A percentile compares a stretch with the other conserved stretches of the same genome.
These are phyloP conservation scores for Apiotrichum gracile DNA, from an alignment of 1,284 basidiomycete genomes.

Conservation along the genomic window DNA sequence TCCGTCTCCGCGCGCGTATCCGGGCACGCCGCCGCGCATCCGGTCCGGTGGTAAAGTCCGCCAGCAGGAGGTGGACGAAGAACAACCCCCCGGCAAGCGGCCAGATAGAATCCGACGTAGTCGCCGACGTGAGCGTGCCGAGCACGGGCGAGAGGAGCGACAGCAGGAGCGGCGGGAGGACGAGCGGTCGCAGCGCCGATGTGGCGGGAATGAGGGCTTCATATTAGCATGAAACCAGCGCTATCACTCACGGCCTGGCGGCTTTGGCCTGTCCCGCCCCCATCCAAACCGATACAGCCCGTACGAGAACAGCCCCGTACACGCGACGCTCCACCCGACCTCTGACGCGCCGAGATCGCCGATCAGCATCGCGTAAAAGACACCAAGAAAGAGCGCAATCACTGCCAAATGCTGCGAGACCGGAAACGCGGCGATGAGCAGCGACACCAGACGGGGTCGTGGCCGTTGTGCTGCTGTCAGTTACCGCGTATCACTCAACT, in stretches of 20 bases:
- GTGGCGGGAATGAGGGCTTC: conserved; percentile 52
- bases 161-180: conserved; percentile 80
- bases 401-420: conserved; percentile 79
- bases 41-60: conserved; percentile 56
- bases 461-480: conserved; percentile 25
- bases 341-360: conserved; percentile 61
- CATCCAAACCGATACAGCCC: conserved; percentile 50
- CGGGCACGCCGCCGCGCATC: conserved; percentile 29
- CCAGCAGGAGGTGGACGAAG: conserved; percentile 58
- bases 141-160: conserved; percentile 87
- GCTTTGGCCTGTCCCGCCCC: background rate
- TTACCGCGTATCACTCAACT: conserved; percentile 33
- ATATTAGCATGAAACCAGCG: background rate
- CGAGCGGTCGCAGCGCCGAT: conserved; percentile 47
- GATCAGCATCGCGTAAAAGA: conserved; percentile 68
- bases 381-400: conserved; percentile 72
- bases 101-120: conserved; percentile 95
- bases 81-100: conserved; percentile 70
- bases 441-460: conserved; percentile 56
- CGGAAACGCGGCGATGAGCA: conserved; percentile 66
- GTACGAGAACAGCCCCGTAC: conserved; percentile 60
- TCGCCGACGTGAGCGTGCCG: conserved; percentile 85
- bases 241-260: conserved; percentile 6
- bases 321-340: conserved; percentile 64
- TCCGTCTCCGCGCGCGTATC: conserved; percentile 4